These are phyloP conservation scores for Oxyria digyna DNA, from an alignment of 148 eudicot genomes.

Conservation along the genomic window DNA sequence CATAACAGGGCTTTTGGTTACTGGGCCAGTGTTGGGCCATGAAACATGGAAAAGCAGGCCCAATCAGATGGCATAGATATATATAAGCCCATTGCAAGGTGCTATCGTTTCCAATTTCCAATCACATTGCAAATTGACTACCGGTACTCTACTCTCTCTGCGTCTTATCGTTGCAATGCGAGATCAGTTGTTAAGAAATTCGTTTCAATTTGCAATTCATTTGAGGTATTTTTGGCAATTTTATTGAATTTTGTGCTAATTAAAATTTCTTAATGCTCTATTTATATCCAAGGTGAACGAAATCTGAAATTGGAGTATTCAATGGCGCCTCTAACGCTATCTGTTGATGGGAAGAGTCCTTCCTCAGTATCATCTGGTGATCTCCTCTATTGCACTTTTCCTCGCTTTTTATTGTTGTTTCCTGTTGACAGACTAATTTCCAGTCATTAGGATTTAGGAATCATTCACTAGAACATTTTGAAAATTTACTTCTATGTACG, in stretches of 20 bases:
- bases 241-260: background rate
- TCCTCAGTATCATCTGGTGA: slow-evolving; percentile 32
- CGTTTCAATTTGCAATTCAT: background rate
- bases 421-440: background rate
- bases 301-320: background rate
- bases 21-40: too few species aligned
- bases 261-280: background rate
- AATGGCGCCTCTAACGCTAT: slow-evolving; percentile 50
- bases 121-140: background rate
- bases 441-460: too few species aligned
- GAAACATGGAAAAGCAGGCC: background rate
- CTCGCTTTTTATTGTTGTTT: background rate
- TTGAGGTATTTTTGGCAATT: background rate
- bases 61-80: background rate
- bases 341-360: slow-evolving; percentile 33
- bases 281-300: background rate
- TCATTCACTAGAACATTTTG: background rate
- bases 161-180: background rate
- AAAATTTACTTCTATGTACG: background rate
- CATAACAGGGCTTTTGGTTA: too few species aligned
- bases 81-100: background rate
- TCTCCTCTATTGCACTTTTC: background rate
- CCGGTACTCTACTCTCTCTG: background rate
- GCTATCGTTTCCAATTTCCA: background rate
- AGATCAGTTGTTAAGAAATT: background rate